Conservation (phyloP, 495 filamentous ascomycete species). For the Xylaria sp. region DNA sequence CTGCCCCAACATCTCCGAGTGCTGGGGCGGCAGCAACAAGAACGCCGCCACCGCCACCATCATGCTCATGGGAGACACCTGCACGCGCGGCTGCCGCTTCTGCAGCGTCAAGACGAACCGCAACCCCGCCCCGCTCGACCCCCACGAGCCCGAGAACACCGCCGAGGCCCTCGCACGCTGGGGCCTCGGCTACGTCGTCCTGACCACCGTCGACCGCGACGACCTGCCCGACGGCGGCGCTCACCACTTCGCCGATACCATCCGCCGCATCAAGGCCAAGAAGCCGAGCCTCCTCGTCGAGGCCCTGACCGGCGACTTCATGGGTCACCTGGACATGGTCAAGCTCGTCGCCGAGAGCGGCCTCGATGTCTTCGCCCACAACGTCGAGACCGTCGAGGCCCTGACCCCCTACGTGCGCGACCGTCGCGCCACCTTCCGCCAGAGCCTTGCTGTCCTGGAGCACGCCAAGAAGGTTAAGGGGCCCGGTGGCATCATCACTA, state of each 20-base stretch:
- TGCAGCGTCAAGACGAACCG: conserved; percentile 92
- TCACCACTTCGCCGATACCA: conserved; percentile 90
- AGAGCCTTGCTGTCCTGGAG: conserved; percentile 80
- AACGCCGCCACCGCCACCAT: conserved; percentile 94
- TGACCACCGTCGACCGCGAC: conserved; percentile 93
- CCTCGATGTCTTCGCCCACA: conserved; percentile 95
- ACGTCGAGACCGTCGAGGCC: conserved; percentile 92
- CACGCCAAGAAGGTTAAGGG: conserved; percentile 77
- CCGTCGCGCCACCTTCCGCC: conserved; percentile 86
- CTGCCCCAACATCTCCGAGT: conserved; percentile 96
- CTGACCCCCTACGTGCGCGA: conserved; percentile 90
- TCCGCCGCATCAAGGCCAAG: conserved; percentile 92
- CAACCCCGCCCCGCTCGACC: conserved; percentile 81
- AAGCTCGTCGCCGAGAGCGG: conserved; percentile 81
- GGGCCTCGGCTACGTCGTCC: conserved; percentile 94
- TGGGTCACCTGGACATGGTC: conserved; percentile 84
- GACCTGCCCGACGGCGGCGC: conserved; percentile 90
- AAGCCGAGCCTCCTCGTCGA: conserved; percentile 87
- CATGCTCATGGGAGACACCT: conserved; percentile 99
- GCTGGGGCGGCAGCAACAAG: conserved; percentile 93
- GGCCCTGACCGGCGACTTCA: conserved; percentile 90
- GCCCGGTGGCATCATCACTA: conserved; percentile 79
- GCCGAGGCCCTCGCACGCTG: conserved; percentile 91
- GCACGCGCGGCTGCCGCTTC: conserved; percentile 95
- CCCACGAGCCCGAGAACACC: conserved; percentile 95